Evolutionary conservation across 371 early-diverging fungal species (phyloP).

Genomic region (Apophysomyces sp.): DNA sequence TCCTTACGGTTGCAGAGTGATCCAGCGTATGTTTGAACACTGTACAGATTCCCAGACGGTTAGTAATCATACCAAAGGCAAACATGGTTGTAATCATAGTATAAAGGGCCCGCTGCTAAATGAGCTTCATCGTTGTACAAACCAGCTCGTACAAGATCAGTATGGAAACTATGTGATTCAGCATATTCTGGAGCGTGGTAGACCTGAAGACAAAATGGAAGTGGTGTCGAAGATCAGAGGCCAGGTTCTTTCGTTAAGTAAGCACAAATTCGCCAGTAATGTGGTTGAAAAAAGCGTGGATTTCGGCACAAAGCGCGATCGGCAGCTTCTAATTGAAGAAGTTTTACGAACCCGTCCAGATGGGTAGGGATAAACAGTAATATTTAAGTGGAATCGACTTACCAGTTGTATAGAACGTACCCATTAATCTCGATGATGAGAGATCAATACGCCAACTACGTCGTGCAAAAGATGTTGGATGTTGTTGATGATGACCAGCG

Average conservation of each 20-base stretch:
- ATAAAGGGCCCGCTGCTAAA: constrained; percentile 75
- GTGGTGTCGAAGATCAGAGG: constrained; percentile 92
- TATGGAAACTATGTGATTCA: constrained; percentile 99
- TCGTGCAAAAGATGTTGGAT: constrained; percentile 99
- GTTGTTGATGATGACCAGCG: constrained; percentile 89
- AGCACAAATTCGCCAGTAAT: constrained; percentile 99
- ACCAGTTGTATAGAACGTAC: constrained; percentile 69
- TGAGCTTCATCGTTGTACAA: constrained; percentile 91
- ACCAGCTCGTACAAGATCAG: constrained; percentile 96
- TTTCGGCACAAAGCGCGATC: constrained; percentile 70
- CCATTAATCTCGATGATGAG: constrained; percentile 95
- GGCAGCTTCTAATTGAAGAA: constrained; percentile 86
- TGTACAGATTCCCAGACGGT: constrained; percentile 85
- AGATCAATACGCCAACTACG: constrained; percentile 99
- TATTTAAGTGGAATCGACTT: no score
- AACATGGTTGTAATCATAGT: not conserved
- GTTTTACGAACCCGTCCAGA: constrained; percentile 74
- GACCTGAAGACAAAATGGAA: constrained; percentile 76
- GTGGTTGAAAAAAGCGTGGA: constrained; percentile 97
- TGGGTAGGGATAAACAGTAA: no score
- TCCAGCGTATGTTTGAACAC: constrained; percentile 99
- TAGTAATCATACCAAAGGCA: no score
- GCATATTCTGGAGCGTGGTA: constrained; percentile 96
- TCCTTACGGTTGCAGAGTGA: constrained; percentile 99
- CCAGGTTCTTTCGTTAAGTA: constrained; percentile 84